Conservation (phyloP, 345 rosid species). For the Garcia nutans region DNA sequence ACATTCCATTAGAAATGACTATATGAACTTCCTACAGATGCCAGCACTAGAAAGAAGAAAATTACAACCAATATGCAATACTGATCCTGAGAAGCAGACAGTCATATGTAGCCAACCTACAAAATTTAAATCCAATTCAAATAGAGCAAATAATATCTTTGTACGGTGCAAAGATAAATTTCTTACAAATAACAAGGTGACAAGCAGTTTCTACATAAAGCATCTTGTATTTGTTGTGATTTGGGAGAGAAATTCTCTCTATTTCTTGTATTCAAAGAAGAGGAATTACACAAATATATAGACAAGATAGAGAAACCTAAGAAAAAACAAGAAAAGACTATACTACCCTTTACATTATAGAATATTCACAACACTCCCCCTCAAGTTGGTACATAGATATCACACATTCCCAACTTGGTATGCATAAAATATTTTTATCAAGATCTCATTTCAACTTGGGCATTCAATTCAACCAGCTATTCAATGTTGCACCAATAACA, state of each 20-base stretch:
- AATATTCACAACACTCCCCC: no score
- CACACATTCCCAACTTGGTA: no score
- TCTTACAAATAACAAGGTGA: not conserved
- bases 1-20: not conserved
- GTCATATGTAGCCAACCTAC: not conserved
- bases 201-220: not conserved
- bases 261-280: no score
- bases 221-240: no score
- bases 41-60: not conserved
- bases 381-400: no score
- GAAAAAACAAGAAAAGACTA: no score
- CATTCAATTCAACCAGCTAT: not conserved
- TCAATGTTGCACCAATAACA: conserved; percentile 6
- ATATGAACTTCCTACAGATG: not conserved
- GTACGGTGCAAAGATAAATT: not conserved
- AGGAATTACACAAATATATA: no score
- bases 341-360: no score
- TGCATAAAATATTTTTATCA: no score
- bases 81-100: not conserved
- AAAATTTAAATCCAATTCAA: not conserved
- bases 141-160: not conserved
- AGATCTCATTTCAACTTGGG: not conserved
- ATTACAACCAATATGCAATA: not conserved
- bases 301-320: no score
- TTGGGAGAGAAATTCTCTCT: no score